These are phyloP conservation scores for Pestalotiopsis sp. DNA, from an alignment of 2,329 filamentous ascomycete species.

Conservation along the genomic window DNA sequence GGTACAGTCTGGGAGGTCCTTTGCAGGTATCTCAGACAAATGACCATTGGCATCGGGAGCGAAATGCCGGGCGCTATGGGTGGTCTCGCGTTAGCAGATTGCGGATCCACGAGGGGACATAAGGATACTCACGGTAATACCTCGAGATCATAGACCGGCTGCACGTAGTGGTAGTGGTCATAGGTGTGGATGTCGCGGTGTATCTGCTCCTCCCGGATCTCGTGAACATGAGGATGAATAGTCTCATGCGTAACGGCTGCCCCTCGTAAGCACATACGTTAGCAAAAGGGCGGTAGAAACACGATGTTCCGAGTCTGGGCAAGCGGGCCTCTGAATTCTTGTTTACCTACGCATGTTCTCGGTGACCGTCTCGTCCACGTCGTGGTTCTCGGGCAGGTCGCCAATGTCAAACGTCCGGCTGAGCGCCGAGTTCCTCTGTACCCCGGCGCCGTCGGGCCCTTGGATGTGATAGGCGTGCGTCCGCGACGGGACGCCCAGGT, in stretches of 20 bases:
- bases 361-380: neutral
- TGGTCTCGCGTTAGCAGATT: neutral
- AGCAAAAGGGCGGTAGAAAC: neutral
- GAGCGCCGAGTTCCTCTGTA: neutral
- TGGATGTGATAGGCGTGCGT: neutral
- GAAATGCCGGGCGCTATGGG: conserved; percentile 30
- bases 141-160: conserved; percentile 35
- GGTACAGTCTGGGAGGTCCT: conserved; percentile 20
- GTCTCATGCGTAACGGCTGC: conserved; percentile 35
- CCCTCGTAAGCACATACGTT: neutral
- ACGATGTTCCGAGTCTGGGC: conserved; percentile 1
- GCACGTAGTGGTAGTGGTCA: conserved; percentile 34
- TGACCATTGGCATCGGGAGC: conserved; percentile 21
- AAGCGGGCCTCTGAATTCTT: neutral
- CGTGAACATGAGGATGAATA: conserved; percentile 28
- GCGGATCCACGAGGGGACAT: neutral
- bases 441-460: neutral
- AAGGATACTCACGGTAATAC: conserved; percentile 25
- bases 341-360: neutral
- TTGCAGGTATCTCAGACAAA: conserved; percentile 24
- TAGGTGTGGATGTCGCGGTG: conserved; percentile 37
- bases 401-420: neutral
- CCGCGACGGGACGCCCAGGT: conserved; percentile 4
- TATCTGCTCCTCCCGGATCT: conserved; percentile 32
- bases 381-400: neutral